Conservation (phyloP, 2,329 filamentous ascomycete species). For the Ceratocystis harringtonii region DNA sequence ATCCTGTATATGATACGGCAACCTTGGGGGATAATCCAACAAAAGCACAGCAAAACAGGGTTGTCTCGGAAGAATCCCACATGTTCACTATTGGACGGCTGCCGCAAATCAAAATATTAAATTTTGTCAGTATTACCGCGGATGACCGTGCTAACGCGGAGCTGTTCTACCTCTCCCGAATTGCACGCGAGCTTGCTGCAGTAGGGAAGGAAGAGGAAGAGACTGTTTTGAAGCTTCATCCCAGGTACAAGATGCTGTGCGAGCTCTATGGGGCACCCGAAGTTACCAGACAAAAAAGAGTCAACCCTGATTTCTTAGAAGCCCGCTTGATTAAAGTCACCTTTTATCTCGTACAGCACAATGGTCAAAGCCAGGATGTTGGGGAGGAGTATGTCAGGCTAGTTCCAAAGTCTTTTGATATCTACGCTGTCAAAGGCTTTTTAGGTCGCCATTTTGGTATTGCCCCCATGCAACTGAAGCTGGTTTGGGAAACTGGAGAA, state of each 20-base stretch:
- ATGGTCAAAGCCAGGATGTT: slow-evolving; percentile 20
- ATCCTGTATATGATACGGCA: slow-evolving; percentile 55
- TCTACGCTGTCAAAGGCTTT: slow-evolving; percentile 69
- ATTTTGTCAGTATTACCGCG: slow-evolving; percentile 54
- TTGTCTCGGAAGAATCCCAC: slow-evolving; percentile 54
- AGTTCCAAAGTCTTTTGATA: slow-evolving; percentile 63
- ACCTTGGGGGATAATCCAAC: slow-evolving; percentile 24
- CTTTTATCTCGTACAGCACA: slow-evolving; percentile 25
- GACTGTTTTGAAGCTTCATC: slow-evolving; percentile 47
- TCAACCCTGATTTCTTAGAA: slow-evolving; percentile 70
- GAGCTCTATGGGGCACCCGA: slow-evolving; percentile 57
- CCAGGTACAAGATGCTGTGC: slow-evolving; percentile 60
- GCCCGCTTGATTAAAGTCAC: slow-evolving; percentile 57
- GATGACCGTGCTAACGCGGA: slow-evolving; percentile 78
- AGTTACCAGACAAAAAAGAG: slow-evolving; percentile 38
- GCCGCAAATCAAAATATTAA: slow-evolving; percentile 49
- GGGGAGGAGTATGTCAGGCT: slow-evolving; percentile 24
- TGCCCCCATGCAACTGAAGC: slow-evolving; percentile 45
- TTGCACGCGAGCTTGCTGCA: slow-evolving; percentile 57
- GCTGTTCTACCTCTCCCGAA: slow-evolving; percentile 79
- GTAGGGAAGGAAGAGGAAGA: slow-evolving; percentile 36
- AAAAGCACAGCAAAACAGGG: slow-evolving; percentile 31
- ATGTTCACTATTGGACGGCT: slow-evolving; percentile 77
- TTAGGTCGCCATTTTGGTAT: slow-evolving; percentile 55
- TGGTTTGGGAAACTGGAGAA: slow-evolving; percentile 84